A percentile compares a stretch with the other conserved stretches of the same genome.
These are phyloP conservation scores for Neurospora sp. DNA, from an alignment of 2,329 filamentous ascomycete species.

Conservation along the genomic window DNA sequence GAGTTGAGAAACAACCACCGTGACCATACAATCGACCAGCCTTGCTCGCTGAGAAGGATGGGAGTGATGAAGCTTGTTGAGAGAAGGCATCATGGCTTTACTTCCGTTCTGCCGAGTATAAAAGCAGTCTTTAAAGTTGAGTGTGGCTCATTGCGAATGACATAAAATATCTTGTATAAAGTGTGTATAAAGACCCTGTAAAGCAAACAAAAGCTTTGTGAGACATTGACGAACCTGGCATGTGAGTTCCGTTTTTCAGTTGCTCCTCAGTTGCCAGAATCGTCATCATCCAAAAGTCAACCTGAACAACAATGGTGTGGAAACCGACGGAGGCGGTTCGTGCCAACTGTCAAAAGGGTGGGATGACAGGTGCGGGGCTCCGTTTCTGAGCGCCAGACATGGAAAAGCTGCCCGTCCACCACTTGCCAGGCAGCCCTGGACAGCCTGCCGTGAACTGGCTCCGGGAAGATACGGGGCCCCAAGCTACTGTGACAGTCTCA, in stretches of 20 bases:
- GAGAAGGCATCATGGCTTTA: neutral
- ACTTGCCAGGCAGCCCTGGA: slow-evolving; percentile 1
- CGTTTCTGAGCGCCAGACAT: neutral
- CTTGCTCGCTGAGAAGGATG: too few relatives aligned
- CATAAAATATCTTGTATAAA: neutral
- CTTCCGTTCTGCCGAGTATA: too few relatives aligned
- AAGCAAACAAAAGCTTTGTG: neutral
- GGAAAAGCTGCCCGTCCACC: neutral
- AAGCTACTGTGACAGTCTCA: neutral
- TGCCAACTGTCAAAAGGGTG: neutral
- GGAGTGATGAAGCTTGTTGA: too few relatives aligned
- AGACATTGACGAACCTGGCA: neutral
- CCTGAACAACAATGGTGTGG: neutral
- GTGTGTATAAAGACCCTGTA: neutral
- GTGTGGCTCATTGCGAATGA: neutral
- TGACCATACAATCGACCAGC: neutral
- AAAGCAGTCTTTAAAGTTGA: neutral
- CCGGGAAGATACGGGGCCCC: slow-evolving; percentile 3
- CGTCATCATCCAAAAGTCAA: neutral
- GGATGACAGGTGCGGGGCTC: neutral
- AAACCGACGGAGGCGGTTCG: neutral
- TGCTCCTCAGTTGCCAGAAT: neutral
- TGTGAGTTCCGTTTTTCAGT: neutral
- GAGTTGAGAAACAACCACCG: neutral
- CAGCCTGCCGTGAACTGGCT: neutral